phyloP scores from a whole-genome alignment of 495 filamentous ascomycete genomes.

The Apiosordaria backusii region DNA sequence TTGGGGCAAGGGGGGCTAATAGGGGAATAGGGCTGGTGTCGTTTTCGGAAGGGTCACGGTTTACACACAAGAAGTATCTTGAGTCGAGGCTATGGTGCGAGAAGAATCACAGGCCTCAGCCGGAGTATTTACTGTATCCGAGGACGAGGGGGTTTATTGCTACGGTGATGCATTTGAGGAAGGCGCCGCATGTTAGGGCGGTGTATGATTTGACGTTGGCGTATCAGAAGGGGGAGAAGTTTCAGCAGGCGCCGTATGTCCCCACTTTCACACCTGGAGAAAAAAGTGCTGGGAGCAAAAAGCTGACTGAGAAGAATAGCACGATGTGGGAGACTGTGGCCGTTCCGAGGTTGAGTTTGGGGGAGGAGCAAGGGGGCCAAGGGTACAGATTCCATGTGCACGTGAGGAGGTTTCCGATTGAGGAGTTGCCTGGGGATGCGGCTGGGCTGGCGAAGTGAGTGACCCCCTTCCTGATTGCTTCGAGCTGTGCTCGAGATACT shows the following conservation, averaged over 20 bases:
- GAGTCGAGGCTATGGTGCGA: slow-evolving; percentile 49
- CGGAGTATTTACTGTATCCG: slow-evolving; percentile 53
- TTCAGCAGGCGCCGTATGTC: slow-evolving; percentile 47
- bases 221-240: slow-evolving; percentile 46
- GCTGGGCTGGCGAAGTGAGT: slow-evolving; percentile 42
- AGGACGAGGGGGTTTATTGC: slow-evolving; percentile 56
- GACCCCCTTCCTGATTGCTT: too few relatives aligned
- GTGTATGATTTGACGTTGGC: slow-evolving; percentile 58
- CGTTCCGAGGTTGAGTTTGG: slow-evolving; percentile 32
- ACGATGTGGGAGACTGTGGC: slow-evolving; percentile 51
- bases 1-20: slow-evolving; percentile 1
- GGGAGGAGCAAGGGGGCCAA: slow-evolving; percentile 2
- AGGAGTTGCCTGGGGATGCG: slow-evolving; percentile 44
- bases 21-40: slow-evolving; percentile 52
- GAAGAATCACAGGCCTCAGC: slow-evolving; percentile 42
- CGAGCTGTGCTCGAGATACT: too few relatives aligned
- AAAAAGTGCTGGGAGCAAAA: too few relatives aligned
- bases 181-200: slow-evolving; percentile 50
- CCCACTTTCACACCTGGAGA: too few relatives aligned
- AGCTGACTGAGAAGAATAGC: too few relatives aligned
- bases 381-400: slow-evolving; percentile 52
- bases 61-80: slow-evolving; percentile 48
- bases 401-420: slow-evolving; percentile 44
- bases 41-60: slow-evolving; percentile 58
- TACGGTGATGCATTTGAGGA: slow-evolving; percentile 50